Percentiles rank a stretch among this genome's conserved stretches.
These are phyloP conservation scores for Barnettozyma sucrosica DNA, from an alignment of 805 yeast species.

Conservation along the genomic window DNA sequence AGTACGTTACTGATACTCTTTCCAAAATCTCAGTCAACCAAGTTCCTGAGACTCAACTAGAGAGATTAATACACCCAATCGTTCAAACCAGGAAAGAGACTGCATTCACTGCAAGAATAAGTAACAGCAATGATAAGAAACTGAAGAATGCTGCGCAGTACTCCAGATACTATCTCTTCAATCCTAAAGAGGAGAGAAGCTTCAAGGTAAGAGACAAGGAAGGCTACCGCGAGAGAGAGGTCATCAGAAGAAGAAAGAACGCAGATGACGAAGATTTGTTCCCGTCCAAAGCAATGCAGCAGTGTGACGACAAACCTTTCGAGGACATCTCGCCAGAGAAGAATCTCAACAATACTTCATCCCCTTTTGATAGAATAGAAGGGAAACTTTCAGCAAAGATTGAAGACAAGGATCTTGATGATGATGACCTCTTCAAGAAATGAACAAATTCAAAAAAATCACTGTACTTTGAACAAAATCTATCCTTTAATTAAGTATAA, in stretches of 20 bases:
- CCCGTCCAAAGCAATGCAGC: conserved; percentile 11
- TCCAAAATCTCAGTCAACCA: conserved; percentile 10
- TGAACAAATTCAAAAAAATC: background rate
- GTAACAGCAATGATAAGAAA: conserved; percentile 21
- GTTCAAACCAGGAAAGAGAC: conserved; percentile 13
- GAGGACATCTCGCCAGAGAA: background rate
- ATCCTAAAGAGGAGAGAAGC: conserved; percentile 18
- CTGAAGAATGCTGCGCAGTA: conserved; percentile 23
- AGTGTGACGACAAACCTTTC: background rate
- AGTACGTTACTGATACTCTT: conserved; percentile 15
- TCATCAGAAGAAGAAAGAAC: conserved; percentile 13
- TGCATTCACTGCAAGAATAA: conserved; percentile 16
- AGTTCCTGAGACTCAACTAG: conserved; percentile 2
- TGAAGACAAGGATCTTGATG: conserved; percentile 4
- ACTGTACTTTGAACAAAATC: background rate
- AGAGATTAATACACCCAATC: conserved; percentile 9
- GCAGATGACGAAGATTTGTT: conserved; percentile 20
- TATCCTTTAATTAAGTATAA: background rate
- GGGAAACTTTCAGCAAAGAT: conserved; percentile 1
- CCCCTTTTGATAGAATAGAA: conserved; percentile 4
- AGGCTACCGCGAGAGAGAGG: conserved; percentile 21
- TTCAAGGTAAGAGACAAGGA: background rate
- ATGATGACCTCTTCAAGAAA: conserved; percentile 12
- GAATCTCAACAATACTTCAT: background rate
- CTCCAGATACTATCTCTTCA: conserved; percentile 25